Conservation (phyloP, 2,329 filamentous ascomycete genomes). For the Paraphaeosphaeria sporulosa region DNA sequence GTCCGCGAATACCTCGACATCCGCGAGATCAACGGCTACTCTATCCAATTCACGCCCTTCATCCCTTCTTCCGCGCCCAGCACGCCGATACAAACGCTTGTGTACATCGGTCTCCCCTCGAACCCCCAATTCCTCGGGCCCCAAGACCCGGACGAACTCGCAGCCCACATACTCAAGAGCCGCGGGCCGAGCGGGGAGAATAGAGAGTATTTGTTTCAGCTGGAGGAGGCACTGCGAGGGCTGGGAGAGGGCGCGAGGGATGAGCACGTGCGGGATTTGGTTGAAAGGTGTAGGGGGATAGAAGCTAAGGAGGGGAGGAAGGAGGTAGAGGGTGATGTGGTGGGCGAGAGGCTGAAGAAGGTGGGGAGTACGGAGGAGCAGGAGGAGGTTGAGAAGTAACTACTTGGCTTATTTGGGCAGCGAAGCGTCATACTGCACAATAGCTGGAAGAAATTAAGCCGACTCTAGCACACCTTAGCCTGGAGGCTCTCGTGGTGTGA, state of each 20-base stretch:
- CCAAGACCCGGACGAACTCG: conserved; percentile 79
- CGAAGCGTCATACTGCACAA: too few species aligned
- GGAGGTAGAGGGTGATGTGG: conserved; percentile 12
- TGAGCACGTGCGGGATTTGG: conserved; percentile 84
- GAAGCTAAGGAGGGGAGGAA: conserved; percentile 48
- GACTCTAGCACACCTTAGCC: too few species aligned
- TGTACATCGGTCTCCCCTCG: conserved; percentile 92
- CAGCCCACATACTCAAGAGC: conserved; percentile 79
- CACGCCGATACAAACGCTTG: conserved; percentile 65
- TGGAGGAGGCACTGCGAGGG: conserved; percentile 77
- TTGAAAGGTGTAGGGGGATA: conserved; percentile 72
- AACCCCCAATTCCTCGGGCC: conserved; percentile 92
- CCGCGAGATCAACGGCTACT: conserved; percentile 96
- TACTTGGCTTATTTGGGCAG: too few species aligned
- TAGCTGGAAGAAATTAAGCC: too few species aligned
- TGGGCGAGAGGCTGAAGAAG: conserved; percentile 46
- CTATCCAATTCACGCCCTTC: conserved; percentile 89
- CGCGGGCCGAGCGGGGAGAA: conserved; percentile 88
- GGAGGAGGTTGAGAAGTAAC: conserved; percentile 65
- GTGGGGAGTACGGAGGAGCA: conserved; percentile 64
- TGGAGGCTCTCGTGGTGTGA: too few species aligned
- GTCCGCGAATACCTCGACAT: conserved; percentile 90
- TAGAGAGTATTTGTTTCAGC: conserved; percentile 82
- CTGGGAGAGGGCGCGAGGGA: conserved; percentile 81
- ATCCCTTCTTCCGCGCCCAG: conserved; percentile 27